These are phyloP conservation scores for Heliosperma pusillum DNA, from an alignment of 148 eudicot species.

Conservation along the genomic window DNA sequence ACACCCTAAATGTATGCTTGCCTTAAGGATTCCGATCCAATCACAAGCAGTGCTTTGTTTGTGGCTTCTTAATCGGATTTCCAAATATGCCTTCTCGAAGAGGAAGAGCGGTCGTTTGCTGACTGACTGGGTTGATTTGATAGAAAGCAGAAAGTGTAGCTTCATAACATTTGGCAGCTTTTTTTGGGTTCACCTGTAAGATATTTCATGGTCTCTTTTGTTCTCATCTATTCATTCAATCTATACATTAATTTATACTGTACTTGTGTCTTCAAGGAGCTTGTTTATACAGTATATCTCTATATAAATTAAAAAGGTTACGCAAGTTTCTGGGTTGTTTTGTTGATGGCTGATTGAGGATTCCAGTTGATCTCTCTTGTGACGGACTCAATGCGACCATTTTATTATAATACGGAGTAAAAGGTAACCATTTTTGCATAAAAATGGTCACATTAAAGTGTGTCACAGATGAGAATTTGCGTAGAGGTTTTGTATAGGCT, in stretches of 20 bases:
- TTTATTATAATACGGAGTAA: no score
- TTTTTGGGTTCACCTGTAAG: slow-evolving; percentile 31
- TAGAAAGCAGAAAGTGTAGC: slow-evolving; percentile 28
- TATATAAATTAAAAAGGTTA: no score
- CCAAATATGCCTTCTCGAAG: slow-evolving; percentile 14
- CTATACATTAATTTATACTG: slow-evolving; percentile 26
- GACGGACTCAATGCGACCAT: no score
- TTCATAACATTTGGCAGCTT: slow-evolving; percentile 25
- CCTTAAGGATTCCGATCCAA: slow-evolving; percentile 21
- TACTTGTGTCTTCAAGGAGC: slow-evolving; percentile 21
- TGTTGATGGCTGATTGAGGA: no score
- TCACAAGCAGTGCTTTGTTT: slow-evolving; percentile 29
- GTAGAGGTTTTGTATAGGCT: no score
- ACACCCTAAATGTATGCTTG: slow-evolving; percentile 18
- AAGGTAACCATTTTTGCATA: no score
- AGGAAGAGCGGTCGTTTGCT: slow-evolving; percentile 23
- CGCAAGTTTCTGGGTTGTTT: no score
- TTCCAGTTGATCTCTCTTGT: no score
- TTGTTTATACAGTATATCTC: no score
- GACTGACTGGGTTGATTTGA: slow-evolving; percentile 26
- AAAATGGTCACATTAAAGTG: no score
- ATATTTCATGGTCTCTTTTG: slow-evolving; percentile 18
- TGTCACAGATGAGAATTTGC: no score
- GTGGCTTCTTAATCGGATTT: slow-evolving; percentile 23
- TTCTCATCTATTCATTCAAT: slow-evolving; percentile 28